phyloP scores from a whole-genome alignment of 495 filamentous ascomycete species.

The Margaritispora aquatica region DNA sequence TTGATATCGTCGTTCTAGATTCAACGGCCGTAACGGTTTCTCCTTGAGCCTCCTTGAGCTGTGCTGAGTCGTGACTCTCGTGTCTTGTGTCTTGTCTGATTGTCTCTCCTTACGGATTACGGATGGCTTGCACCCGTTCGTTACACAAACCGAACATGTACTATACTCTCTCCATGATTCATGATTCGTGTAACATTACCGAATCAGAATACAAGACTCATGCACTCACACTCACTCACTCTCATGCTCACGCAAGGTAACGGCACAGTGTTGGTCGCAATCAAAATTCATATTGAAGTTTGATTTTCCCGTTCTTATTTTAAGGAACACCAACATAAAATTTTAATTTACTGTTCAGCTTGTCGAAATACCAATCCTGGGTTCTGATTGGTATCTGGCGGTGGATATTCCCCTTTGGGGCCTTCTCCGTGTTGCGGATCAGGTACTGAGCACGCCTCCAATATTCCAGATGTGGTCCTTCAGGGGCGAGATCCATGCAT shows the following conservation, averaged over 20 bases:
- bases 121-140: no score
- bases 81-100: no score
- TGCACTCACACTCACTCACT: no score
- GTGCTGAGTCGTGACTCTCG: no score
- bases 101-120: no score
- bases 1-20: not conserved
- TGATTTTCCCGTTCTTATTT: not conserved
- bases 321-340: not conserved
- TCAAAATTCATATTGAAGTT: not conserved
- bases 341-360: not conserved
- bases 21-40: not conserved
- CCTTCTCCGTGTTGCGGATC: not conserved
- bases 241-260: no score
- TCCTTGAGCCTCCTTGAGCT: not conserved
- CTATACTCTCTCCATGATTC: no score
- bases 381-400: not conserved
- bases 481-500: not conserved
- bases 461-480: not conserved
- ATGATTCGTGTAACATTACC: no score
- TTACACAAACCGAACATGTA: no score
- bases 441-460: not conserved
- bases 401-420: not conserved
- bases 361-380: not conserved
- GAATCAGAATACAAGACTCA: no score
- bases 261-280: not conserved